A percentile compares a stretch with the other conserved stretches of the same genome.
phyloP scores from a whole-genome alignment of 2,329 filamentous ascomycete genomes.

The Botryotinia calthae region DNA sequence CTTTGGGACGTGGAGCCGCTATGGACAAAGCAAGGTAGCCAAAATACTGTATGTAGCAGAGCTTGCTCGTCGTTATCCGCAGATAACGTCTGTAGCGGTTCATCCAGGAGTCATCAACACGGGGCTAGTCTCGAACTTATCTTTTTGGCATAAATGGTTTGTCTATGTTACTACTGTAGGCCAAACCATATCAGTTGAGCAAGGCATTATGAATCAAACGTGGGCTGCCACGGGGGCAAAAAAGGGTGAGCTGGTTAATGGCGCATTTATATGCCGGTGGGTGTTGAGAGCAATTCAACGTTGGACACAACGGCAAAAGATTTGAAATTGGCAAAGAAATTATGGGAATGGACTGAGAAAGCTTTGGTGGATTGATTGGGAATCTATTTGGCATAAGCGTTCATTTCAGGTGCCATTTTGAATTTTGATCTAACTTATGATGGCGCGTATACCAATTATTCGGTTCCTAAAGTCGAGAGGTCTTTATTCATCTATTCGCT shows the following conservation, averaged over 20 bases:
- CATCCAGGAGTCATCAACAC: background rate
- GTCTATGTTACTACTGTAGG: background rate
- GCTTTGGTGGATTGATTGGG: background rate
- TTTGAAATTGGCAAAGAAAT: background rate
- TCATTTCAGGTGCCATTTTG: background rate
- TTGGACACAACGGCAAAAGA: background rate
- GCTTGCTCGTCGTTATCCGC: background rate
- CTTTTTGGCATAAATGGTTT: background rate
- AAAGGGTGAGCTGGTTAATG: background rate
- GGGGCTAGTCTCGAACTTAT: background rate
- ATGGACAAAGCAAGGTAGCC: background rate
- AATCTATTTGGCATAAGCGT: background rate
- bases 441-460: background rate
- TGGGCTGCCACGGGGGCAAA: background rate
- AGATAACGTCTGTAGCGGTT: background rate
- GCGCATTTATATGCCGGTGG: background rate
- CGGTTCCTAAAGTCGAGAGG: conserved; percentile 11
- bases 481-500: conserved; percentile 20
- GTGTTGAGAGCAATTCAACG: background rate
- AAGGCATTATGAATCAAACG: background rate
- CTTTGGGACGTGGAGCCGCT: background rate
- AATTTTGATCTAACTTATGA: background rate
- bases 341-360: background rate
- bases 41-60: background rate
- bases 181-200: background rate